Conservation (phyloP, 2,329 filamentous ascomycete species). For the Emergomyces orientalis region DNA sequence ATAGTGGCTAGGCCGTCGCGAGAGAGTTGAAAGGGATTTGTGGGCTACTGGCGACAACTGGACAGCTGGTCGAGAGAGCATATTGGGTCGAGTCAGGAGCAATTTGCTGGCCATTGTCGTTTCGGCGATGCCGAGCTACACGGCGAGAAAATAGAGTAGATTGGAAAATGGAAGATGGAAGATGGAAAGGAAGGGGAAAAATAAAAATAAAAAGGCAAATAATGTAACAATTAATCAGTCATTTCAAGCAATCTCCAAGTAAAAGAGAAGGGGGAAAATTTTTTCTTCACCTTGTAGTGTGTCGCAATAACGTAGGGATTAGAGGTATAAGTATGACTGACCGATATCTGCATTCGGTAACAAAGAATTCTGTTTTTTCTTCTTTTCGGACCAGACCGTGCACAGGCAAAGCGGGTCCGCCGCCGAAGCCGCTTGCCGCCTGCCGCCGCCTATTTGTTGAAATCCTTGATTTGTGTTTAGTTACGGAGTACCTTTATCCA, state of each 20-base stretch:
- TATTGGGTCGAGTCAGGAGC: slow-evolving; percentile 27
- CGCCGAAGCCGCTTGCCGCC: background rate
- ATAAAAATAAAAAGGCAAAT: background rate
- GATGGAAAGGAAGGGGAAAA: too few relatives aligned
- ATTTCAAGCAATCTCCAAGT: background rate
- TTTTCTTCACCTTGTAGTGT: background rate
- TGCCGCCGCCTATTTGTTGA: background rate
- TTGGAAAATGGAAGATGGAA: background rate
- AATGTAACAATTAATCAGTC: background rate
- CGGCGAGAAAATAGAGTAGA: background rate
- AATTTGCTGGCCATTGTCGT: slow-evolving; percentile 27
- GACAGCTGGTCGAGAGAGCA: slow-evolving; percentile 26
- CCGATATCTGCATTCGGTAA: background rate
- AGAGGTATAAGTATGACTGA: background rate
- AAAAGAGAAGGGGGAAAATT: too few relatives aligned
- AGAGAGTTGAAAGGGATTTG: slow-evolving; percentile 27
- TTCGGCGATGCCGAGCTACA: background rate
- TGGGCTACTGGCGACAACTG: slow-evolving; percentile 30
- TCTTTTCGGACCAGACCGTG: background rate
- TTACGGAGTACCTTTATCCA: background rate
- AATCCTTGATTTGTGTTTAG: background rate
- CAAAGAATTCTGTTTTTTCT: background rate
- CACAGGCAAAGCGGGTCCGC: background rate
- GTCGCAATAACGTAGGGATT: background rate
- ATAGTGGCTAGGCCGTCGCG: slow-evolving; percentile 21